These are phyloP conservation scores for Areca catechu DNA, from an alignment of 176 grass and related monocot species.

Conservation along the genomic window DNA sequence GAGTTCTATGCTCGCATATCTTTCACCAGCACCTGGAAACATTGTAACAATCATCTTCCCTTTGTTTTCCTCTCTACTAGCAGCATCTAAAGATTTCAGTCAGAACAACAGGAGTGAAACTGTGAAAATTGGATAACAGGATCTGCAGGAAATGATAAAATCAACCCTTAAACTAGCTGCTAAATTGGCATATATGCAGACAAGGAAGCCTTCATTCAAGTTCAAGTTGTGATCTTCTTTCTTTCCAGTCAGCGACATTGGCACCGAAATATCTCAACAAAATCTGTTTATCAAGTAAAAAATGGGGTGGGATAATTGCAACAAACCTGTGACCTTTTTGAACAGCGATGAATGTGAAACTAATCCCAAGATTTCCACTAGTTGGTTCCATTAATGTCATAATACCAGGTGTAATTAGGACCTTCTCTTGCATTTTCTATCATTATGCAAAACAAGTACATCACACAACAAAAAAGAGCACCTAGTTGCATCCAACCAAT, in stretches of 20 bases:
- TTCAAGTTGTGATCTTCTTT: not conserved
- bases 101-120: no score
- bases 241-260: conserved; percentile 56
- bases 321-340: conserved; percentile 58
- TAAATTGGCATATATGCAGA: no score
- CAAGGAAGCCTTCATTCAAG: no score
- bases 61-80: conserved; percentile 28
- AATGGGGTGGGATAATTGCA: conserved; percentile 54
- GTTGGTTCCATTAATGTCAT: conserved; percentile 58
- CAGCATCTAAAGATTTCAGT: no score
- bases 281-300: conserved; percentile 70
- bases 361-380: conserved; percentile 64
- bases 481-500: no score
- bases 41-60: conserved; percentile 48
- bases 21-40: conserved; percentile 31
- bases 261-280: conserved; percentile 57
- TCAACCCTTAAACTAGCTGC: no score
- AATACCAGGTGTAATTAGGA: conserved; percentile 49
- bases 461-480: not conserved
- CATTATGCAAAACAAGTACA: conserved; percentile 37
- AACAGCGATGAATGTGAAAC: conserved; percentile 33
- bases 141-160: no score
- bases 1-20: conserved; percentile 39
- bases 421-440: conserved; percentile 78
- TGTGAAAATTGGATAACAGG: no score